phyloP scores from a whole-genome alignment of 495 filamentous ascomycete species.

The Trichoderma parareesei region DNA sequence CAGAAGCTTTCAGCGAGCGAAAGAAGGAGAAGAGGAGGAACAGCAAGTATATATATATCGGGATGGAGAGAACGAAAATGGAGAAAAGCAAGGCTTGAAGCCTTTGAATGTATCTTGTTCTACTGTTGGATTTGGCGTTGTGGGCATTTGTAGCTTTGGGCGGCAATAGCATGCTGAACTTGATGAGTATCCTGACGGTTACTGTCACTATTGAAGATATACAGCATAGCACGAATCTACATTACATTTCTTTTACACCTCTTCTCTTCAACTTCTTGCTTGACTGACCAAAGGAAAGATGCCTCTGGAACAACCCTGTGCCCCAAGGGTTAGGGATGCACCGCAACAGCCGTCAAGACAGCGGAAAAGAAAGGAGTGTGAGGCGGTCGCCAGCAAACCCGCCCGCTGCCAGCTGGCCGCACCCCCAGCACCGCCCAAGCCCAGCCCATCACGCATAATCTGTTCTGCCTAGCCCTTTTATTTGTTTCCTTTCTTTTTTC shows the following conservation, averaged over 20 bases:
- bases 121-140: constrained; percentile 1
- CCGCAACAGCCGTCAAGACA: not conserved
- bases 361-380: not conserved
- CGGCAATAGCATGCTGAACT: not conserved
- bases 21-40: not conserved
- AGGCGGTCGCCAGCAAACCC: not conserved
- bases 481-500: not conserved
- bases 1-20: not conserved
- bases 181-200: not conserved
- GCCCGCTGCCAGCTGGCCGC: constrained; percentile 2
- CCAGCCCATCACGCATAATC: not conserved
- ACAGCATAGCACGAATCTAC: not conserved
- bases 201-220: not conserved
- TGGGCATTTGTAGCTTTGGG: not conserved
- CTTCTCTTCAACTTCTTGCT: not conserved
- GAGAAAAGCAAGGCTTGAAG: not conserved
- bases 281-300: not conserved
- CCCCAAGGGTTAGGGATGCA: not conserved
- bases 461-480: too few species aligned
- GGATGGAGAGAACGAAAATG: not conserved
- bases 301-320: not conserved
- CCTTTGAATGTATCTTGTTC: not conserved
- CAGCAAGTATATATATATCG: not conserved
- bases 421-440: not conserved
- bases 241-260: not conserved